phyloP scores from a whole-genome alignment of 345 rosid genomes.

The Syzygium grande region DNA sequence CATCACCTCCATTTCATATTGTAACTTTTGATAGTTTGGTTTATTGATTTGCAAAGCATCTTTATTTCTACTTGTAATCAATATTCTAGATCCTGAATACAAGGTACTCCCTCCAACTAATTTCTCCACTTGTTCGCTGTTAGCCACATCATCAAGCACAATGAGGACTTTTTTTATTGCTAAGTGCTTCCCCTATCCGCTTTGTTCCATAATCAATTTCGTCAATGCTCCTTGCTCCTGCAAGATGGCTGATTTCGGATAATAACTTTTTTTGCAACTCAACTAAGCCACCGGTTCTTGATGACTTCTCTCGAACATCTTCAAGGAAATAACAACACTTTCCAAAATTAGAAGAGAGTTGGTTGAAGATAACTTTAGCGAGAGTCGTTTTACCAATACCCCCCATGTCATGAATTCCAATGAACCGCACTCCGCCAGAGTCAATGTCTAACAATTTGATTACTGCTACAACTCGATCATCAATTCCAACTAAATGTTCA shows the following conservation, averaged over 20 bases:
- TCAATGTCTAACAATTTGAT: background rate
- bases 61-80: background rate
- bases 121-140: background rate
- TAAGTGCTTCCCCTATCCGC: background rate
- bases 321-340: background rate
- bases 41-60: background rate
- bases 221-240: background rate
- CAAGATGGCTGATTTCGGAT: background rate
- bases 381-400: conserved; percentile 2
- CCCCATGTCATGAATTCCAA: background rate
- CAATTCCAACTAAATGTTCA: background rate
- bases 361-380: background rate
- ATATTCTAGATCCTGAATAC: background rate
- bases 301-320: background rate
- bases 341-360: background rate
- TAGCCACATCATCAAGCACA: background rate
- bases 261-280: background rate
- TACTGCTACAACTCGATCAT: background rate
- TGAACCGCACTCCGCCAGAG: too few relatives aligned
- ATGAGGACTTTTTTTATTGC: background rate
- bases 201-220: background rate
- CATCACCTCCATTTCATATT: background rate
- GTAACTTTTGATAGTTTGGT: background rate
- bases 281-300: background rate
- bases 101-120: background rate